These are phyloP conservation scores for Wickerhamomyces ciferrii DNA, from an alignment of 805 yeast species.

Conservation along the genomic window DNA sequence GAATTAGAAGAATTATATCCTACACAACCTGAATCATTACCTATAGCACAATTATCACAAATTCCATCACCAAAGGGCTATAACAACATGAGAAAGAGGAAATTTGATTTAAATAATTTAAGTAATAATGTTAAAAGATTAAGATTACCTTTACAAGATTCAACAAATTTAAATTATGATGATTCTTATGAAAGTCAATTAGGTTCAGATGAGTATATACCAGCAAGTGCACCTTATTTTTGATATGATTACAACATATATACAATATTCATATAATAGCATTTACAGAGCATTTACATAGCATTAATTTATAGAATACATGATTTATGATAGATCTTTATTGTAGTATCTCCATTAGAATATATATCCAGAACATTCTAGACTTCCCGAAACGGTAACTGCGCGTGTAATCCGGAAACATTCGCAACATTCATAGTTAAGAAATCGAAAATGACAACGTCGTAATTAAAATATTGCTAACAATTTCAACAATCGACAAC, in stretches of 20 bases:
- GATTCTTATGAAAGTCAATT: background rate
- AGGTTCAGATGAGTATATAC: slow-evolving; percentile 1
- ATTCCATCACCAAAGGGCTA: slow-evolving; percentile 3
- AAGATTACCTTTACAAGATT: background rate
- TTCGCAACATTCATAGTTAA: too few species aligned
- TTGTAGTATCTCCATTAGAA: too few species aligned
- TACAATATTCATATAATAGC: background rate
- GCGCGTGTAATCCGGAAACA: background rate
- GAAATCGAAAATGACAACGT: too few species aligned
- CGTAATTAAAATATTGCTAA: too few species aligned
- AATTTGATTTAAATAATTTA: background rate
- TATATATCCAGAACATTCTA: background rate
- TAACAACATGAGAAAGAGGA: background rate
- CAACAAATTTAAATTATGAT: background rate
- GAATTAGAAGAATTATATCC: slow-evolving; percentile 24
- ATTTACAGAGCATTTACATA: too few species aligned
- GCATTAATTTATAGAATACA: too few species aligned
- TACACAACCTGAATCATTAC: slow-evolving; percentile 20
- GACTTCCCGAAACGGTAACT: background rate
- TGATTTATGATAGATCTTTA: too few species aligned
- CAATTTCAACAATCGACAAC: too few species aligned
- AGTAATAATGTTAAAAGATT: background rate
- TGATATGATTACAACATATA: background rate
- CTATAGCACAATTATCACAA: slow-evolving; percentile 13
- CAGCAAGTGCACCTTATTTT: slow-evolving; percentile 2